These are phyloP conservation scores for Phyllosticta ampelicida DNA, from an alignment of 2,329 filamentous ascomycete genomes.

Conservation along the genomic window DNA sequence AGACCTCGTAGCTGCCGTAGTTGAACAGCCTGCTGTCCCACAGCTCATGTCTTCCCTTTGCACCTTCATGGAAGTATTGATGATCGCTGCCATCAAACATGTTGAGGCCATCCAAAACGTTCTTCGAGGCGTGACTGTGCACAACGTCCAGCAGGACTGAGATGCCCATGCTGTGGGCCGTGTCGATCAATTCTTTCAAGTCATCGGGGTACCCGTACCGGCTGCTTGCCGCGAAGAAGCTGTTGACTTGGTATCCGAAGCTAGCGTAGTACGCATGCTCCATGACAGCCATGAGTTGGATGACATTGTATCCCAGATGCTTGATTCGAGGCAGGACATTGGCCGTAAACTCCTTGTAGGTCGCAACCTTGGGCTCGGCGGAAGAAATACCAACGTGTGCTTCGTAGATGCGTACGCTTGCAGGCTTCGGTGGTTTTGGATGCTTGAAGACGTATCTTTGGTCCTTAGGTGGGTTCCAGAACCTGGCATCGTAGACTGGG, in stretches of 20 bases:
- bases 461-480: constrained; percentile 81
- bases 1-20: constrained; percentile 86
- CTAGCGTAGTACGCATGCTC: constrained; percentile 99
- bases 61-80: constrained; percentile 86
- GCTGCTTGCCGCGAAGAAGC: constrained; percentile 95
- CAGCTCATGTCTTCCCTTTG: constrained; percentile 74
- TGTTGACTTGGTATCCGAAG: constrained; percentile 98
- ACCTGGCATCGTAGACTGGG: constrained; percentile 84
- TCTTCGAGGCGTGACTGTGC: constrained; percentile 96
- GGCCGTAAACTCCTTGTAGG: constrained; percentile 93
- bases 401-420: constrained; percentile 87
- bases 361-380: constrained; percentile 76
- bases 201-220: constrained; percentile 90
- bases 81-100: constrained; percentile 93
- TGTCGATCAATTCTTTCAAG: constrained; percentile 91
- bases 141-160: constrained; percentile 90
- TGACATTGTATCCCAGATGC: constrained; percentile 86
- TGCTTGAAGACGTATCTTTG: constrained; percentile 82
- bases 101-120: constrained; percentile 88
- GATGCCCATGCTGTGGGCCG: constrained; percentile 81
- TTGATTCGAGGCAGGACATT: constrained; percentile 89
- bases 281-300: constrained; percentile 98
- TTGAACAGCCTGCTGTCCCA: constrained; percentile 98
- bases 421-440: constrained; percentile 67
- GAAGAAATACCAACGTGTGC: constrained; percentile 98